Conservation (phyloP, 768 basidiomycete species). For the Crassisporium funariophilum region DNA sequence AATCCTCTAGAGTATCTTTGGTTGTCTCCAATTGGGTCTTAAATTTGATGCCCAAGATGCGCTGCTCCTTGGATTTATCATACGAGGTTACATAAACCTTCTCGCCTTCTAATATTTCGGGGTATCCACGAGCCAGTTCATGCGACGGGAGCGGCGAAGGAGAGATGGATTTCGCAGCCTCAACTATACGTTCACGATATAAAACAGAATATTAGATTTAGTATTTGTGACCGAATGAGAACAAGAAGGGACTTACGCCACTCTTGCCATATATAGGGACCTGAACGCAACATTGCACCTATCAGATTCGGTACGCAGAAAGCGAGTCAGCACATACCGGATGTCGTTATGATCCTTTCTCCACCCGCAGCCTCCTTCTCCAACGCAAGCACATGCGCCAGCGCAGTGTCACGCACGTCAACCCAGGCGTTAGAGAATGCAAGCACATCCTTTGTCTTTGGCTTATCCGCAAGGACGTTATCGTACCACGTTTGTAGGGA, state of each 20-base stretch:
- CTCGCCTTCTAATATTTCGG: constrained; percentile 20
- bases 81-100: constrained; percentile 23
- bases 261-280: constrained; percentile 34
- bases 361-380: constrained; percentile 53
- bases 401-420: constrained; percentile 59
- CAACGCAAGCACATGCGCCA: constrained; percentile 56
- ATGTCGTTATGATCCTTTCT: constrained; percentile 56
- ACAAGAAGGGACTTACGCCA: constrained; percentile 26
- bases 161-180: constrained; percentile 29
- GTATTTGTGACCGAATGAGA: neutral
- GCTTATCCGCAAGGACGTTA: constrained; percentile 19
- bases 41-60: constrained; percentile 31
- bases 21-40: constrained; percentile 27
- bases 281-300: constrained; percentile 6
- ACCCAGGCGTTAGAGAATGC: constrained; percentile 34
- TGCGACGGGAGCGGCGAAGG: constrained; percentile 25
- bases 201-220: neutral
- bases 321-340: constrained; percentile 23
- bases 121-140: constrained; percentile 25
- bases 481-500: constrained; percentile 36
- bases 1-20: constrained; percentile 31
- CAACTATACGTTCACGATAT: constrained; percentile 23
- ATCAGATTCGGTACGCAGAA: neutral
- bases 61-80: constrained; percentile 25
- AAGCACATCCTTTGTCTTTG: constrained; percentile 20